A percentile compares a stretch with the other conserved stretches of the same genome.
Evolutionary conservation across 257 asterid genomes (phyloP).

Genomic region (Solanum lycopersicoides): DNA sequence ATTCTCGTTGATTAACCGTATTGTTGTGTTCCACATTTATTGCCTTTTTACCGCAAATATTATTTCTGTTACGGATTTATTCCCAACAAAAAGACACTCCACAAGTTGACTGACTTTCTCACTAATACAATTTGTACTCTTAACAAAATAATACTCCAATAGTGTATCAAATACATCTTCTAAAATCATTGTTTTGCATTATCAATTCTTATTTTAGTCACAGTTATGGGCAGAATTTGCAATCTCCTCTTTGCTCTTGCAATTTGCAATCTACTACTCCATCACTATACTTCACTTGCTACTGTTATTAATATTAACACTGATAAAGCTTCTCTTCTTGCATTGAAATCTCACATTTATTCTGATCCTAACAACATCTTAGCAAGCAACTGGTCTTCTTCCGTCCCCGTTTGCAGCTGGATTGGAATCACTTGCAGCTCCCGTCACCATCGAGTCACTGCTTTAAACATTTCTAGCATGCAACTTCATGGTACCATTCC

Average conservation of each 20-base stretch:
- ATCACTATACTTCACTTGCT: background rate
- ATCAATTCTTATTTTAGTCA: background rate
- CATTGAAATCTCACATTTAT: background rate
- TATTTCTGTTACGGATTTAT: too few species aligned
- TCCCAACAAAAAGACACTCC: too few species aligned
- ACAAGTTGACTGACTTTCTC: too few species aligned
- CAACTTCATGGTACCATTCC: background rate
- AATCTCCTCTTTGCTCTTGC: background rate
- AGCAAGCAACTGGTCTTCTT: background rate
- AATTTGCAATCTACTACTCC: background rate
- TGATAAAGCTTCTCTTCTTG: conserved; percentile 6
- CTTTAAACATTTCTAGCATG: background rate
- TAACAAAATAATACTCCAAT: too few species aligned
- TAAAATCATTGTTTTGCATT: too few species aligned
- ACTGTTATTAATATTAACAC: background rate
- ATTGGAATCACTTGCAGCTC: background rate
- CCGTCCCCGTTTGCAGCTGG: background rate
- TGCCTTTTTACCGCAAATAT: too few species aligned
- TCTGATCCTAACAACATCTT: background rate
- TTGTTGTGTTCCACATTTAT: too few species aligned
- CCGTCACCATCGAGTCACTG: background rate
- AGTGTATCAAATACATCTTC: too few species aligned
- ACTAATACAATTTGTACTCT: too few species aligned
- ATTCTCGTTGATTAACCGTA: too few species aligned
- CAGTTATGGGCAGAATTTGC: background rate